phyloP scores from a whole-genome alignment of 345 rosid species.

The Carallia pectinifolia region DNA sequence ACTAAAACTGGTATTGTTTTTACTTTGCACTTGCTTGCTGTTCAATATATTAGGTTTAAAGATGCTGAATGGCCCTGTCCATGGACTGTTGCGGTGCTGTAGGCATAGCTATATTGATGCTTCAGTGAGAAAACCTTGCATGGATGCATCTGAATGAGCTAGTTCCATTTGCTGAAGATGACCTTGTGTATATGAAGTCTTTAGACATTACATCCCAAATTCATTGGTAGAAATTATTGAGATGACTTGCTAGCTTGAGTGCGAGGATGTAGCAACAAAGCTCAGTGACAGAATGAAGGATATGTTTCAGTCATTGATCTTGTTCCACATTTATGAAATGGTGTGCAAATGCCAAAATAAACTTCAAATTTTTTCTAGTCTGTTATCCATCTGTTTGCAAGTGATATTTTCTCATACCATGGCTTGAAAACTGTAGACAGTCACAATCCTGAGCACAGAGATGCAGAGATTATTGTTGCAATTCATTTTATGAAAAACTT shows the following conservation, averaged over 20 bases:
- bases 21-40: not conserved
- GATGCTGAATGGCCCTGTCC: too few species aligned
- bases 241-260: not conserved
- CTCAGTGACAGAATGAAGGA: not conserved
- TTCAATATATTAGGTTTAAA: too few species aligned
- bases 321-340: not conserved
- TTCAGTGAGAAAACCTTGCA: not conserved
- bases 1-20: constrained; percentile 5
- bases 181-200: not conserved
- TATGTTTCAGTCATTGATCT: not conserved
- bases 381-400: not conserved
- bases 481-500: not conserved
- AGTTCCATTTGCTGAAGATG: not conserved
- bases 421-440: too few species aligned
- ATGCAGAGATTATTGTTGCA: too few species aligned
- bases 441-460: too few species aligned
- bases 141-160: not conserved
- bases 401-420: not conserved
- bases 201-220: not conserved
- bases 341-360: not conserved
- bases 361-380: not conserved
- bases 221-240: not conserved
- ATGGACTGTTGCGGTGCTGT: too few species aligned
- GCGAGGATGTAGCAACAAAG: not conserved
- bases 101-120: too few species aligned